Base-by-base conservation (phyloP, 352 stramenopile genomes). In the Blastocystis sp. region DNA sequence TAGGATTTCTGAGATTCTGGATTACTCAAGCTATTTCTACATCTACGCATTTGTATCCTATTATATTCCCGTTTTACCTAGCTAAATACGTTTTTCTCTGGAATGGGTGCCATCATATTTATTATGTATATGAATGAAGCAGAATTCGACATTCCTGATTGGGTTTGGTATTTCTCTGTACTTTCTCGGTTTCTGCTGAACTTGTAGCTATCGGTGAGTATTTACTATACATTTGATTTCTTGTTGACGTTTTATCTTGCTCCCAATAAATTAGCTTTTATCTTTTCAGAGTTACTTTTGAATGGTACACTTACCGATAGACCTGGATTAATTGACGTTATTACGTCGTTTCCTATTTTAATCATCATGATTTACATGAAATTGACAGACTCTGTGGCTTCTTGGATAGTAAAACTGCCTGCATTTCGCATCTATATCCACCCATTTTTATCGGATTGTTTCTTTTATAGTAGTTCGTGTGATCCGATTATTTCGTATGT, bases 51-150 rank as follows among this genome's bases (percentile, higher is more conserved):
- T 34, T 65, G 70, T 63, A 13, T 16, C 20, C 37, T 26, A 7
- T 26, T 6, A 43, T 1, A 13, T 9, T 65, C 65, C 41, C 6
- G 16, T 26, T 18, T 81, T 43, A 64, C 37, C 2, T 81, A 81
- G 70, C 65, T 81, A 26, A 81, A 81, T 65, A 81, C 70, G 47
- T 65, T 81, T 26, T 81, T 81, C 55, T 81, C 70, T n/a, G 45
- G 41, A 41, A 47, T 81, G 70, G 70, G 70, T 47, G 50, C 47
- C 18, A 45, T 81, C 50, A 81, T 81, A 20, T 81, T 81, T 26
- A 26, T 81, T 20, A 81, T 81, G 70, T 81, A 81, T 41, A 81
- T 81, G 70, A 81, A 81, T 34, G 70, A 81, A 65, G 70, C 55
- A 34, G 70, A 81, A 37, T 30, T 81, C 7, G 45, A 63, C 20